Evolutionary conservation across 2,329 filamentous ascomycete genomes (phyloP), one percentile per base, ranked within the genome.

Genomic region (Emmonsiellopsis sp.): DNA sequence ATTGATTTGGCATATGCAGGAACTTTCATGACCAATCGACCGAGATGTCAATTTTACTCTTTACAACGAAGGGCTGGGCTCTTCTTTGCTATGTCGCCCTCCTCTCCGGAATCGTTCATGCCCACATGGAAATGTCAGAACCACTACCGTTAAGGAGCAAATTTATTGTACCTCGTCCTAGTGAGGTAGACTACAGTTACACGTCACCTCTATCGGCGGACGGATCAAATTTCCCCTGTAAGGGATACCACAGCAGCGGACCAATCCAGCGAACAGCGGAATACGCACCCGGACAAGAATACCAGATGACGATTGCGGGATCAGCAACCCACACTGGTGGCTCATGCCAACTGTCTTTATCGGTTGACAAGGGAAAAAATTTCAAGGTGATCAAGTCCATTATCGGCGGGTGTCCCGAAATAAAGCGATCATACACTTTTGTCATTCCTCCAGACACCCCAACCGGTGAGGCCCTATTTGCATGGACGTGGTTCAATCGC

Each of bases 401-500:
- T 46, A 74, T 82, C 10, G 81, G 80, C 14, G 76, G 74, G 8
- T 84, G 79, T 58, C 73, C 78, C 1, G 17, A 17, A 17, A 58
- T 77, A 6, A 58, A 72, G 9, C 71, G 75, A 42, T 77, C 70
- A 53, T 87, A 85, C 68, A 70, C 78, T 60, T 91, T 91, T 68
- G 80, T 75, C 27, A 71, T 92, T 37, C 87, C 87, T 6, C 68
- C 71, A 2, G 82, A 86, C 58, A 80, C 82, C 1, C 81, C 82
- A 9, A 55, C 75, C 69, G 69, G 79, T 2, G 62, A 83, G 32
- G 85, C 82, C 53, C 68, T 92, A 46, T 79, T 92, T 50, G 82
- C 83, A 39, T 92, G 88, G 88, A 83, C 82, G 17, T 88, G 85
- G 85, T 85, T 87, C 72, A 89, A 89, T 75, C 74, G 48, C 5